Percentiles rank a stretch among this genome's conserved stretches.
These are phyloP conservation scores for Chrysophaeum taylorii DNA, from an alignment of 352 stramenopile species.

Conservation along the genomic window DNA sequence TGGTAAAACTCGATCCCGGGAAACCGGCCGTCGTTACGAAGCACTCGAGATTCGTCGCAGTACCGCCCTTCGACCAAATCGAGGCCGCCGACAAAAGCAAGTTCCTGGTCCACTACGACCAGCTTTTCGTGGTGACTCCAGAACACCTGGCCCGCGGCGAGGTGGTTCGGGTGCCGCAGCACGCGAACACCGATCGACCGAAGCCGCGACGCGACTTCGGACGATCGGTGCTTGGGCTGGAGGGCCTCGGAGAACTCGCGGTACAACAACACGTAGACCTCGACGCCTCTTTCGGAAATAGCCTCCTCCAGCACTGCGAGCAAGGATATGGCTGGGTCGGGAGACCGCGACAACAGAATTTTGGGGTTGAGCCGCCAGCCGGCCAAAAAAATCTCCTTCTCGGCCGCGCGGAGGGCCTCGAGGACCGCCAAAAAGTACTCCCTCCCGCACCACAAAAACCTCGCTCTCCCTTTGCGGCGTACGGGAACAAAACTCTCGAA, in stretches of 20 bases:
- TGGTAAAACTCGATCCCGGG: constrained; percentile 4
- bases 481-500: too few relatives aligned
- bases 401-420: constrained; percentile 64
- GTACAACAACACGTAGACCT: constrained; percentile 79
- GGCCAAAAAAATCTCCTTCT: constrained; percentile 73
- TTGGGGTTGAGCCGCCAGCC: constrained; percentile 74
- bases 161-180: constrained; percentile 70
- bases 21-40: background rate
- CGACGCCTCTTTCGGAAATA: constrained; percentile 33
- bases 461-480: too few relatives aligned
- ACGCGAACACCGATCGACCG: constrained; percentile 56
- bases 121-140: constrained; percentile 80
- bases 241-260: constrained; percentile 71
- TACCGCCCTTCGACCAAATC: constrained; percentile 73
- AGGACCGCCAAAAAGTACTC: constrained; percentile 55
- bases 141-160: constrained; percentile 18
- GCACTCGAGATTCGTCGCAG: background rate
- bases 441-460: too few relatives aligned
- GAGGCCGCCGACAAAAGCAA: constrained; percentile 70
- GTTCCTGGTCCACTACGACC: constrained; percentile 68
- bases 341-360: constrained; percentile 58
- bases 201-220: constrained; percentile 58
- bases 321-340: background rate
- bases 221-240: constrained; percentile 66
- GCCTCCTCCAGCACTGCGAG: constrained; percentile 13